These are phyloP conservation scores for Sporothrix euskadiensis DNA, from an alignment of 2,329 filamentous ascomycete genomes.

Conservation along the genomic window DNA sequence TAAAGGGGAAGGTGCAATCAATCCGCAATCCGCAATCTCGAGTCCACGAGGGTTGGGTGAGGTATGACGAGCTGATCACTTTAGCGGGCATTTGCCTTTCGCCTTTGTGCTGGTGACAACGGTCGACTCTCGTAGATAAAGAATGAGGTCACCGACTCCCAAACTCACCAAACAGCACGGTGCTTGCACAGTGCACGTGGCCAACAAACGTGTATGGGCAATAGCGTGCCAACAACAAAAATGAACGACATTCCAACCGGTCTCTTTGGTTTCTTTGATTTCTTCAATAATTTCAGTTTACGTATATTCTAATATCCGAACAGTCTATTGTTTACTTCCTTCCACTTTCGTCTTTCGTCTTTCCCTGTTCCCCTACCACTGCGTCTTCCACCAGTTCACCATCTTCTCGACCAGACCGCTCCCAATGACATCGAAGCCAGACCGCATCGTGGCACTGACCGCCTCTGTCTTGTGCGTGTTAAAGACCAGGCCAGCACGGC, in stretches of 20 bases:
- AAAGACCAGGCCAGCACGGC: slow-evolving; percentile 43
- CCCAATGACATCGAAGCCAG: slow-evolving; percentile 42
- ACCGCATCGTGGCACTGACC: slow-evolving; percentile 39
- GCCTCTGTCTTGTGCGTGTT: slow-evolving; percentile 41
- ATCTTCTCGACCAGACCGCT: slow-evolving; percentile 44
- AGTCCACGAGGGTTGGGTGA: neutral
- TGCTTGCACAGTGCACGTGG: slow-evolving; percentile 20
- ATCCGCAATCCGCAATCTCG: slow-evolving; percentile 3
- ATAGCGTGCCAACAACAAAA: neutral
- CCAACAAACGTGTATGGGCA: neutral
- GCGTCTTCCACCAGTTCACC: slow-evolving; percentile 41
- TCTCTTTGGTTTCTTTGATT: neutral
- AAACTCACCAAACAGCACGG: neutral
- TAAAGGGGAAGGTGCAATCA: neutral
- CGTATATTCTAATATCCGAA: neutral
- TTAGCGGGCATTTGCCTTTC: neutral
- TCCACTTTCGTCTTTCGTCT: neutral
- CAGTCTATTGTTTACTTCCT: neutral
- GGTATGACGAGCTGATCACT: slow-evolving; percentile 9
- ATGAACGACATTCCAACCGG: neutral
- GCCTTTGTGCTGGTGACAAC: neutral
- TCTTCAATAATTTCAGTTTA: neutral
- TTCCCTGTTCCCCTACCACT: slow-evolving; percentile 25
- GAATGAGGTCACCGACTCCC: neutral
- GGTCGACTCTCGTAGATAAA: neutral